Evolutionary conservation across 164 flowering plant genomes (phyloP), one percentile per base, ranked within the genome.

Genomic region (Paratinospora sagittata): DNA sequence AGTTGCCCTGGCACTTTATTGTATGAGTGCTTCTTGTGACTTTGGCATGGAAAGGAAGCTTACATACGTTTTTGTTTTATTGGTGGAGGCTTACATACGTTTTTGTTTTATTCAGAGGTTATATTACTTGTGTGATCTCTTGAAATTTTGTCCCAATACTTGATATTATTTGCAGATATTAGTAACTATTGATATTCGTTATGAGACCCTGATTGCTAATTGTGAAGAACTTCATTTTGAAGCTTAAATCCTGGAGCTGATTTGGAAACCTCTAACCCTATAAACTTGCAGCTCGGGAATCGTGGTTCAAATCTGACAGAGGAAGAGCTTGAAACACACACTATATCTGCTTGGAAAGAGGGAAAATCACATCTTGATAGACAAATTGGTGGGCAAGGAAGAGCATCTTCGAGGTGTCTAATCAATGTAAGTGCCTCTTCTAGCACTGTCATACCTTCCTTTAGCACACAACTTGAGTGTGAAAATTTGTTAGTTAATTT

Each of bases 291-390:
- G 98, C 91, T 94, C 73, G 92, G 97, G 37, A 89, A 75, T 77
- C 86, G 82, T 81, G 97, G 95, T 5, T 85, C 97, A 74, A 92
- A 85, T 81, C 73, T 94, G 80, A 89, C 97, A 0, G 97, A 92
- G 81, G 98, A 94, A 81, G 97, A 94, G 77, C 97, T 94, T 60
- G 98, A 90, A 71, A 92, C 92, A 69, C 98, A 92, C 73, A 83
- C 93, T 57, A 90, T 94, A 75, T 83, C 92, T 72, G 97, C 95
- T 55, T 94, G 98, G 98, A 94, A 94, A 80, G 95, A 89, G 71
- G 93, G 87, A 69, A 92, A 90, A 74, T 74, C 79, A 67, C 82
- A 84, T 68, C 67, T 88, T 47, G 82, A 73, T 65, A 79, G 86
- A 72, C 91, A 82, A 78, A 47, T 75, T 69, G 88, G 86, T 75